Percentiles rank a stretch among this genome's conserved stretches.
phyloP scores from a whole-genome alignment of 192 early-diverging fungal genomes.

The Hyaloraphidium curvatum region DNA sequence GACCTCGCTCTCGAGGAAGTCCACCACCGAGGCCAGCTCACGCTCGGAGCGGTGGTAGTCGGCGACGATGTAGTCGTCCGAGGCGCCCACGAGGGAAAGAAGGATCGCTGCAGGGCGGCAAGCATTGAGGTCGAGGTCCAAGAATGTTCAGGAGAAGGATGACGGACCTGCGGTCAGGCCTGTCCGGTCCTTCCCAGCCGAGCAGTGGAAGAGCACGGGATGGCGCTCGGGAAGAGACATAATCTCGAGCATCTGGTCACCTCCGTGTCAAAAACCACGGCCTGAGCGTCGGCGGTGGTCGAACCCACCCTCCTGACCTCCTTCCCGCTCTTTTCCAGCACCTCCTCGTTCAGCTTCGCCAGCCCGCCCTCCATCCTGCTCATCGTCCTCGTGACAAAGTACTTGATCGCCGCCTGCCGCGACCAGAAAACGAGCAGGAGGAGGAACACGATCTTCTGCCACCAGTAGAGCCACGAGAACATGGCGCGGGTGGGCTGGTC shows the following conservation, averaged over 20 bases:
- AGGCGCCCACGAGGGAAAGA: background rate
- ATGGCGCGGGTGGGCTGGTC: background rate
- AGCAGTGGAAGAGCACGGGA: constrained; percentile 1
- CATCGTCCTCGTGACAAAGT: background rate
- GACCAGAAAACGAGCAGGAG: background rate
- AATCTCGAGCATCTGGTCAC: background rate
- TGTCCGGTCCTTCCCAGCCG: background rate
- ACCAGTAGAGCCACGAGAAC: background rate
- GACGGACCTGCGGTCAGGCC: constrained; percentile 1
- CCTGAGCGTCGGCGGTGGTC: background rate
- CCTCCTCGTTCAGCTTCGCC: background rate
- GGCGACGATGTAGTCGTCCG: background rate
- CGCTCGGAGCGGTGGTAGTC: background rate
- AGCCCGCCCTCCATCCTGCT: background rate
- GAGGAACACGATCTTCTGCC: background rate
- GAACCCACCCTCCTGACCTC: background rate
- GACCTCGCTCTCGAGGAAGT: background rate
- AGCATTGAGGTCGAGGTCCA: too few relatives aligned
- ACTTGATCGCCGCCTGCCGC: background rate
- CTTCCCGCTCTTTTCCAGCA: background rate
- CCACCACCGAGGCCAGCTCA: background rate
- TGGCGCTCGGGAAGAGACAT: background rate
- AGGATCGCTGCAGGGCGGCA: too few relatives aligned
- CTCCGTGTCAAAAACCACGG: background rate
- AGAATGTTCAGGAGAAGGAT: too few relatives aligned